A percentile compares a stretch with the other conserved stretches of the same genome.
phyloP scores from a whole-genome alignment of 345 rosid genomes.

The Hibiscus trionum region DNA sequence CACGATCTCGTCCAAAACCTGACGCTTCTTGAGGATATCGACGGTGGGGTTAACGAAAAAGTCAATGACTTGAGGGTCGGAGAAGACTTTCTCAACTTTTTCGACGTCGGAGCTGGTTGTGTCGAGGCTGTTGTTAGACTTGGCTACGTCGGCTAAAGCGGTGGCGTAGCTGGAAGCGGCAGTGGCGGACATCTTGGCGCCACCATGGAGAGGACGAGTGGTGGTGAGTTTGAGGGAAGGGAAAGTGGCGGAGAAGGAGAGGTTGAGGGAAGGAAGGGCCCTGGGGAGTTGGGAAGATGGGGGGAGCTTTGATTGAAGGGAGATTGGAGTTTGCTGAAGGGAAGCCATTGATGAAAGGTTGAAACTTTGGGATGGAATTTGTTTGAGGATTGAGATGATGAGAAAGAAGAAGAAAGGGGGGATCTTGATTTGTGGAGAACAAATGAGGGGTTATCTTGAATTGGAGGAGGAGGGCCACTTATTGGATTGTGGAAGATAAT shows the following conservation, averaged over 20 bases:
- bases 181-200: conserved; percentile 49
- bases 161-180: conserved; percentile 69
- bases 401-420: not conserved
- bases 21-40: conserved; percentile 37
- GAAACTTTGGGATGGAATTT: not conserved
- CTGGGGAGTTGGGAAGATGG: conserved; percentile 30
- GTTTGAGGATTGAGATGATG: not conserved
- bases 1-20: conserved; percentile 52
- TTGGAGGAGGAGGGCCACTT: conserved; percentile 11
- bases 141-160: conserved; percentile 72
- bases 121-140: conserved; percentile 50
- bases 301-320: conserved; percentile 48
- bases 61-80: conserved; percentile 32
- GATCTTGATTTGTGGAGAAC: not conserved
- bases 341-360: conserved; percentile 43
- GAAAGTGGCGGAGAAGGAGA: conserved; percentile 39
- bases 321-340: conserved; percentile 43
- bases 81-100: conserved; percentile 63
- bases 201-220: conserved; percentile 32
- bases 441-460: not conserved
- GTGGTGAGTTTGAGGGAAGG: conserved; percentile 27
- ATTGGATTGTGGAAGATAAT: conserved; percentile 1
- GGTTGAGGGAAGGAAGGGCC: conserved; percentile 30
- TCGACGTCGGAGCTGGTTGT: conserved; percentile 65
- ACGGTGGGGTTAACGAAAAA: conserved; percentile 68